Conservation (phyloP, 2,329 filamentous ascomycete genomes). For the Elsinoe ampelina region DNA sequence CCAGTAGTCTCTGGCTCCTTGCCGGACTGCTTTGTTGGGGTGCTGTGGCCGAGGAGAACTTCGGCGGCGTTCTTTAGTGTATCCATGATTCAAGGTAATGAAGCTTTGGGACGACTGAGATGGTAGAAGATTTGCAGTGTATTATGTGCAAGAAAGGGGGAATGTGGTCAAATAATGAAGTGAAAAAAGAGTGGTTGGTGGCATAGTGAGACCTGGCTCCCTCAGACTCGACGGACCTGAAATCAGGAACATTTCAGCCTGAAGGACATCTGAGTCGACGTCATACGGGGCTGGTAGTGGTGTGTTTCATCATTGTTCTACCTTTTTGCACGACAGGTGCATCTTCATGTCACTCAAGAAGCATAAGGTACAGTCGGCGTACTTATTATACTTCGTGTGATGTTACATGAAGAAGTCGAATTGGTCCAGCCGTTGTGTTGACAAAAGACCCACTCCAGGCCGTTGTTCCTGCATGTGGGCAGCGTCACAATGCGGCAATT, state of each 20-base stretch:
- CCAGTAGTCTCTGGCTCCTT: slow-evolving; percentile 10
- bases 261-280: slow-evolving; percentile 3
- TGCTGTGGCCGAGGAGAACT: slow-evolving; percentile 12
- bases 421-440: background rate
- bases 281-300: background rate
- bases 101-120: background rate
- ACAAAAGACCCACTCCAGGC: background rate
- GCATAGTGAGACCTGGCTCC: slow-evolving; percentile 9
- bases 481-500: background rate
- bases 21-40: slow-evolving; percentile 10
- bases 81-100: slow-evolving; percentile 3
- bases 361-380: background rate
- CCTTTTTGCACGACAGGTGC: background rate
- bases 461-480: background rate
- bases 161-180: background rate
- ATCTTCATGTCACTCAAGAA: background rate
- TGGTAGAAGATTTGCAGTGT: slow-evolving; percentile 3
- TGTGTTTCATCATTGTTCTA: slow-evolving; percentile 8
- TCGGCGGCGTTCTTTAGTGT: slow-evolving; percentile 14
- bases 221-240: slow-evolving; percentile 9
- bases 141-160: background rate
- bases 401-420: background rate
- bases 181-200: background rate
- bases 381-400: background rate
- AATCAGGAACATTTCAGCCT: slow-evolving; percentile 5